Evolutionary conservation across 2,329 filamentous ascomycete species (phyloP).

Genomic region (Beauveria brongniartii): DNA sequence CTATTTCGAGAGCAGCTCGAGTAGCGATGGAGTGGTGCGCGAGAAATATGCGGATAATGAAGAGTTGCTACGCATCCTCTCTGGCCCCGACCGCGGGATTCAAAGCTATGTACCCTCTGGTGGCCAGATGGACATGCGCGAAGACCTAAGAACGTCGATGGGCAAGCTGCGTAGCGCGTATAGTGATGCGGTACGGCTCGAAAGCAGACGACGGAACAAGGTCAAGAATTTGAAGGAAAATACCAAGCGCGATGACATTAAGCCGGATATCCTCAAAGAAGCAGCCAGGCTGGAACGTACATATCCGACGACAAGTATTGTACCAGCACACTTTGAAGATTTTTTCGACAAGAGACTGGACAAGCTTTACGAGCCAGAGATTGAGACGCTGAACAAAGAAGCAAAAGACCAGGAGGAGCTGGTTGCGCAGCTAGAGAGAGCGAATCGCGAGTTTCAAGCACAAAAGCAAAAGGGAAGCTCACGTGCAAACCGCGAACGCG

Average conservation of each 20-base stretch:
- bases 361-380: slow-evolving; percentile 67
- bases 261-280: slow-evolving; percentile 73
- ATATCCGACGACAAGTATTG: slow-evolving; percentile 75
- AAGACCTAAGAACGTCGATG: slow-evolving; percentile 71
- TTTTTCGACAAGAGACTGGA: slow-evolving; percentile 80
- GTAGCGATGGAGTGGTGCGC: slow-evolving; percentile 55
- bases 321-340: slow-evolving; percentile 82
- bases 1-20: slow-evolving; percentile 63
- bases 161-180: slow-evolving; percentile 68
- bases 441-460: slow-evolving; percentile 69
- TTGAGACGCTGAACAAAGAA: slow-evolving; percentile 63
- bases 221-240: slow-evolving; percentile 73
- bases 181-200: slow-evolving; percentile 77
- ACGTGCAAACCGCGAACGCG: slow-evolving; percentile 59
- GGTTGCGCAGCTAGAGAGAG: slow-evolving; percentile 59
- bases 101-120: slow-evolving; percentile 87
- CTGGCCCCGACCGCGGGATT: slow-evolving; percentile 70
- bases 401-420: slow-evolving; percentile 67
- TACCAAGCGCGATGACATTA: slow-evolving; percentile 80
- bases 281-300: slow-evolving; percentile 77
- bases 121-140: slow-evolving; percentile 67
- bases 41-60: slow-evolving; percentile 73
- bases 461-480: slow-evolving; percentile 60
- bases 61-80: slow-evolving; percentile 65
- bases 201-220: slow-evolving; percentile 71